phyloP scores from a whole-genome alignment of 495 filamentous ascomycete genomes.

The Neurospora sp. region DNA sequence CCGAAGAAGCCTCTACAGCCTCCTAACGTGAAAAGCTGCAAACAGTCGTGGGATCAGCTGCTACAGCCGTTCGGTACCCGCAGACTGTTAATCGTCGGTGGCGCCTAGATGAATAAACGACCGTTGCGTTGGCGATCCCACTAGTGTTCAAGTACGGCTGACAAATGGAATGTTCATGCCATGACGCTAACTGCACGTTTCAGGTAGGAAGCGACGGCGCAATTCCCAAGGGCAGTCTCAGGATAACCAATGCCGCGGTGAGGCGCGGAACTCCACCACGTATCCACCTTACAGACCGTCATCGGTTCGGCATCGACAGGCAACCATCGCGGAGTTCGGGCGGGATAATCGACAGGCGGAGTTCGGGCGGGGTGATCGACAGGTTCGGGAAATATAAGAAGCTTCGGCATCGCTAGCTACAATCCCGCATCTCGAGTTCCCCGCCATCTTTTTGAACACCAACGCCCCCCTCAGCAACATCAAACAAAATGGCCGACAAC shows the following conservation, averaged over 20 bases:
- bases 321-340: neutral
- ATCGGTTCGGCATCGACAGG: neutral
- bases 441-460: neutral
- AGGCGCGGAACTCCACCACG: neutral
- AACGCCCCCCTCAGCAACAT: neutral
- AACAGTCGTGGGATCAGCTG: neutral
- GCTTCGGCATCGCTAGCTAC: neutral
- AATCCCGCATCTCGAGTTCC: neutral
- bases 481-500: constrained; percentile 5
- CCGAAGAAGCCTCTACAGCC: neutral
- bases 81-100: neutral
- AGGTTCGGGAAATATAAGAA: neutral
- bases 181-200: neutral
- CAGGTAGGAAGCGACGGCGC: neutral
- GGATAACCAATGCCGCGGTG: neutral
- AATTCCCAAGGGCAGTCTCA: neutral
- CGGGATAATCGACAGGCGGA: neutral
- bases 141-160: neutral
- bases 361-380: neutral
- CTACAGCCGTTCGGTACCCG: neutral
- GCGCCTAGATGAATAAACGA: neutral
- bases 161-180: neutral
- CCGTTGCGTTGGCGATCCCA: neutral
- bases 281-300: neutral
- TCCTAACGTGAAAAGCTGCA: neutral